These are phyloP conservation scores for Olyra latifolia DNA, from an alignment of 176 grass and related monocot species.

Conservation along the genomic window DNA sequence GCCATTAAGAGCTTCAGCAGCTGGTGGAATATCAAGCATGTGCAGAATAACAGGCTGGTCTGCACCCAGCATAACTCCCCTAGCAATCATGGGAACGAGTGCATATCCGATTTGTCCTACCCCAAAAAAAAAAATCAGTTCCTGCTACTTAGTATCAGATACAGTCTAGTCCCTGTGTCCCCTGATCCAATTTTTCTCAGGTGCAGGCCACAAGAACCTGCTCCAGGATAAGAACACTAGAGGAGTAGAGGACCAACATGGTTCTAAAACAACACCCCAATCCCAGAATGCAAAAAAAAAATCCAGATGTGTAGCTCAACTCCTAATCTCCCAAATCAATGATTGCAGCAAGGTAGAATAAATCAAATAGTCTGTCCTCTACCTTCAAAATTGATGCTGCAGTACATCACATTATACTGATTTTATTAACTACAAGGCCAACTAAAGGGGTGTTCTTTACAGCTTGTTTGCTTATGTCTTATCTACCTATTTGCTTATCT, in stretches of 20 bases:
- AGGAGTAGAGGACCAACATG: not conserved
- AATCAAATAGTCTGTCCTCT: not conserved
- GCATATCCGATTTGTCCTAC: conserved; percentile 99
- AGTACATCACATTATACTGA: not conserved
- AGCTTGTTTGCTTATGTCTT: too few relatives aligned
- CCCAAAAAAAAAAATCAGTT: conserved; percentile 22
- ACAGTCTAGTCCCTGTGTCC: not conserved
- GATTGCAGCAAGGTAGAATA: not conserved
- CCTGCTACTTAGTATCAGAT: not conserved
- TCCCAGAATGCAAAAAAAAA: not conserved
- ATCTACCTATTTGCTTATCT: too few relatives aligned
- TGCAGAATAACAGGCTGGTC: conserved; percentile 98
- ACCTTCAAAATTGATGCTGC: not conserved
- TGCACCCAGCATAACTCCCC: conserved; percentile 82
- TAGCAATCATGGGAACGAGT: conserved; percentile 95
- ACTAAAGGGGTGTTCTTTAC: too few relatives aligned
- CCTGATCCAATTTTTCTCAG: not conserved
- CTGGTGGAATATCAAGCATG: conserved; percentile 92
- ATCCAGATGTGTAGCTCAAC: not conserved
- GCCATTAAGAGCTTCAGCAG: conserved; percentile 83
- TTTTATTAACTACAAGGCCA: not conserved
- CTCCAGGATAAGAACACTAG: not conserved
- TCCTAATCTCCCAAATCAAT: not conserved
- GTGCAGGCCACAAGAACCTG: not conserved
- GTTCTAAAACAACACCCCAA: not conserved